These are phyloP conservation scores for Candida smagusa DNA, from an alignment of 1,139 yeast species.

Conservation along the genomic window DNA sequence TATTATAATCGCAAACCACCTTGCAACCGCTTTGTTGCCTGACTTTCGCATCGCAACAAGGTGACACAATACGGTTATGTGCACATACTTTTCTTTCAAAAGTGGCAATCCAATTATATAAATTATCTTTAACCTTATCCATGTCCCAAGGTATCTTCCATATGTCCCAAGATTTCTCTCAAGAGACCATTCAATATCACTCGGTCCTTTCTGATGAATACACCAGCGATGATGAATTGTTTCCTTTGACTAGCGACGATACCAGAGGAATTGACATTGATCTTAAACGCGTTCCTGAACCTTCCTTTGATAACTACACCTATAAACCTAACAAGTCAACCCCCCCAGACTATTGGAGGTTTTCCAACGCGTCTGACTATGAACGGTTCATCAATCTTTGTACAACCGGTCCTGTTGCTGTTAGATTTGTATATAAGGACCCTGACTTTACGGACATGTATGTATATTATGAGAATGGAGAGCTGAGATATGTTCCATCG, in stretches of 20 bases:
- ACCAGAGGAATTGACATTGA: no score
- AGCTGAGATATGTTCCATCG: neutral
- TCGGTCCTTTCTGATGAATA: conserved; percentile 3
- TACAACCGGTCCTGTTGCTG: conserved; percentile 3
- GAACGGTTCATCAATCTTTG: neutral
- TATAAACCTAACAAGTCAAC: neutral
- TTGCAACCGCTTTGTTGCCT: no score
- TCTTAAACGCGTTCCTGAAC: neutral
- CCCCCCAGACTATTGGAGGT: conserved; percentile 1
- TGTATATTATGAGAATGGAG: neutral
- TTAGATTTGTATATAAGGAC: conserved; percentile 1
- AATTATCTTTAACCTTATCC: neutral
- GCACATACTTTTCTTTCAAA: no score
- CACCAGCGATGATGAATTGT: conserved; percentile 1
- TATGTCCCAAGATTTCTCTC: conserved; percentile 7
- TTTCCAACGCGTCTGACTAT: neutral
- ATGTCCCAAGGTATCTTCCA: conserved; percentile 8
- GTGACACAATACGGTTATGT: no score
- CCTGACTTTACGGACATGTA: neutral
- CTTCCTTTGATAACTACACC: neutral
- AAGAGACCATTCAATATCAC: conserved; percentile 2
- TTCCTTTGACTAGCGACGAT: no score
- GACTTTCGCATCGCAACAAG: no score
- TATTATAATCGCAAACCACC: no score
- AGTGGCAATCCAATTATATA: no score